Evolutionary conservation across 805 yeast species (phyloP), one percentile per base, ranked within the genome.

Genomic region (Candida xiaguanensis): DNA sequence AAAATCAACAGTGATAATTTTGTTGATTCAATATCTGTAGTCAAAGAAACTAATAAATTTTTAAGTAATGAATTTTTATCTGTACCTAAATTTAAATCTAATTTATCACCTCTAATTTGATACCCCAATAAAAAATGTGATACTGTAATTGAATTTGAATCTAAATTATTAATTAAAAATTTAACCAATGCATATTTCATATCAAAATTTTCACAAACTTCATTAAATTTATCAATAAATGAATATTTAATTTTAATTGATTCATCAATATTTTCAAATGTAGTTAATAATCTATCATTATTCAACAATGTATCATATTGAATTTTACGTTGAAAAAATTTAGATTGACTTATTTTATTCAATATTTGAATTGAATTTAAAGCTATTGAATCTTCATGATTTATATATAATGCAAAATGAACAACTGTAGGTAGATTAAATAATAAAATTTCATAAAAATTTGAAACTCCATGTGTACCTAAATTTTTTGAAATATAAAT

Each of bases 111-210:
- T 50, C 60, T 43, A 48, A 61, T 51, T 30, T 77, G 79, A 57
- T 80, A 88, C 0, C 98, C 98, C 1, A 91, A 67, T 7, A 91
- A 56, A 48, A 82, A 81, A 54, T 89, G 97, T 1, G 91, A 65
- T 1, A 84, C 71, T 0, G 82, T 72, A 5, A 79, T 72, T 12
- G 59, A 62, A 6, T 65, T 61, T 1, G 63, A 45, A 5, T 46
- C 41, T 36, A 87, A 60, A 44, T 78, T 76, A 3, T 58, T 55
- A 32, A 67, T 61, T 37, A 90, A 52, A 49, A 83, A 83, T 23
- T 77, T 69, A 37, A 91, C 58, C 5, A 89, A 57, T 12, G 73
- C 70, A 22, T 78, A 54, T 51, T 88, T 87, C 11, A 78, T 52
- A 4, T 60, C 63, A 24, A 80, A 30, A n/a, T n/a, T n/a, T n/a